Evolutionary conservation across 805 yeast genomes (phyloP).

Genomic region (Candida coleopterorum): DNA sequence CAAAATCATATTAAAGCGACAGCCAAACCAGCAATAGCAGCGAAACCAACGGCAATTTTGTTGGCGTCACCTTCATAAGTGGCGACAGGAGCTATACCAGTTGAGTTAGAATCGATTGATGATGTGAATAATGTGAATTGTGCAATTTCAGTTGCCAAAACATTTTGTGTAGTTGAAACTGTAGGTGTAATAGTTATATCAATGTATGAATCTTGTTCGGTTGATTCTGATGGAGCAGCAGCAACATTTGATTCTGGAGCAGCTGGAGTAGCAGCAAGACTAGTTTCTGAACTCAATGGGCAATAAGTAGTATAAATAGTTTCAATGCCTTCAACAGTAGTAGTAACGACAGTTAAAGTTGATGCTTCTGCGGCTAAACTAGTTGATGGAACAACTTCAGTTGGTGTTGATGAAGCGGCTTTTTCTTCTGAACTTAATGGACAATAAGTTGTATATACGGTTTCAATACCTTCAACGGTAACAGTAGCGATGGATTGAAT

Average conservation of each 20-base stretch:
- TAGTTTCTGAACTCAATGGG: slow-evolving; percentile 23
- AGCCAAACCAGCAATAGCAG: slow-evolving; percentile 39
- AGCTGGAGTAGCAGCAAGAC: slow-evolving; percentile 7
- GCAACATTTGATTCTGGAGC: slow-evolving; percentile 9
- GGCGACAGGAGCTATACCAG: slow-evolving; percentile 19
- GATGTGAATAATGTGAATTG: slow-evolving; percentile 35
- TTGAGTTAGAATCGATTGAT: slow-evolving; percentile 13
- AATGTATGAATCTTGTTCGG: slow-evolving; percentile 27
- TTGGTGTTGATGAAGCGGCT: slow-evolving; percentile 7
- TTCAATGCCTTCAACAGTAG: slow-evolving; percentile 28
- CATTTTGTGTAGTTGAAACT: slow-evolving; percentile 42
- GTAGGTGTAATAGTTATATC: slow-evolving; percentile 50
- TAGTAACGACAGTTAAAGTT: slow-evolving; percentile 20
- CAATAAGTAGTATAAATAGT: slow-evolving; percentile 36
- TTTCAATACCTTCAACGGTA: slow-evolving; percentile 29
- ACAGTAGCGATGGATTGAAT: slow-evolving; percentile 23
- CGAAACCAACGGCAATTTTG: slow-evolving; percentile 28
- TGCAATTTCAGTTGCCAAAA: slow-evolving; percentile 35
- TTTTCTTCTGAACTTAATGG: slow-evolving; percentile 23
- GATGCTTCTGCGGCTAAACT: slow-evolving; percentile 3
- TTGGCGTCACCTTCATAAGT: slow-evolving; percentile 25
- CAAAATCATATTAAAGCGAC: slow-evolving; percentile 29
- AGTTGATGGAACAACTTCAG: slow-evolving; percentile 7
- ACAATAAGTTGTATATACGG: slow-evolving; percentile 35
- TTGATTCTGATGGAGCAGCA: slow-evolving; percentile 13